phyloP scores from a whole-genome alignment of 2,329 filamentous ascomycete genomes.

The Scedosporium boydii region DNA sequence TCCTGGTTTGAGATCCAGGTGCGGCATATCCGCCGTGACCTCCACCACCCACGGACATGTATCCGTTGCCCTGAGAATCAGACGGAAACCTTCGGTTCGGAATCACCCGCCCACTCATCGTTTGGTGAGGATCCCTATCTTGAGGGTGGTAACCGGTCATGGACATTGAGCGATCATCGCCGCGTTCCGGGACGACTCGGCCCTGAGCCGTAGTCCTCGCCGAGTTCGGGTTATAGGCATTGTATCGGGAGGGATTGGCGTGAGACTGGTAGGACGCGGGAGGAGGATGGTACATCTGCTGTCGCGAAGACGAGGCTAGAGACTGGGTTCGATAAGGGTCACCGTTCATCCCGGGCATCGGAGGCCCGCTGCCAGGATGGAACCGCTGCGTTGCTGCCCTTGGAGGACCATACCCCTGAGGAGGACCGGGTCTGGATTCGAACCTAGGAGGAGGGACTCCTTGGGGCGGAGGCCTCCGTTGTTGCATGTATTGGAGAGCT shows the following conservation, averaged over 20 bases:
- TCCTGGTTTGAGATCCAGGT: conserved; percentile 46
- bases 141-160: conserved; percentile 68
- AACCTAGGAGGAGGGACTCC: conserved; percentile 18
- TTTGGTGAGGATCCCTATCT: conserved; percentile 75
- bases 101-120: conserved; percentile 86
- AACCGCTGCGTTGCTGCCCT: conserved; percentile 42
- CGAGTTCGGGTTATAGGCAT: conserved; percentile 53
- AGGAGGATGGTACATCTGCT: conserved; percentile 59
- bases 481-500: conserved; percentile 34
- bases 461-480: conserved; percentile 31
- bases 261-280: conserved; percentile 51
- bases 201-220: conserved; percentile 85
- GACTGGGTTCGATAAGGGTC: conserved; percentile 91
- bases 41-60: conserved; percentile 15
- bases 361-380: conserved; percentile 51
- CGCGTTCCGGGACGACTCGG: conserved; percentile 79
- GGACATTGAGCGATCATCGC: conserved; percentile 92
- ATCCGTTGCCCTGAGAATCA: conserved; percentile 28
- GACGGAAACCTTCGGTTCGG: conserved; percentile 53
- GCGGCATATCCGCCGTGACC: conserved; percentile 30
- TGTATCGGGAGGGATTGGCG: conserved; percentile 69
- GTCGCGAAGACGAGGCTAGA: conserved; percentile 67
- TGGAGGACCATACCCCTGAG: conserved; percentile 5
- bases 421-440: conserved; percentile 29
- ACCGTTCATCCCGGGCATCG: conserved; percentile 64